Conservation (phyloP, 2,329 filamentous ascomycete species). For the Talaromyces sp. region DNA sequence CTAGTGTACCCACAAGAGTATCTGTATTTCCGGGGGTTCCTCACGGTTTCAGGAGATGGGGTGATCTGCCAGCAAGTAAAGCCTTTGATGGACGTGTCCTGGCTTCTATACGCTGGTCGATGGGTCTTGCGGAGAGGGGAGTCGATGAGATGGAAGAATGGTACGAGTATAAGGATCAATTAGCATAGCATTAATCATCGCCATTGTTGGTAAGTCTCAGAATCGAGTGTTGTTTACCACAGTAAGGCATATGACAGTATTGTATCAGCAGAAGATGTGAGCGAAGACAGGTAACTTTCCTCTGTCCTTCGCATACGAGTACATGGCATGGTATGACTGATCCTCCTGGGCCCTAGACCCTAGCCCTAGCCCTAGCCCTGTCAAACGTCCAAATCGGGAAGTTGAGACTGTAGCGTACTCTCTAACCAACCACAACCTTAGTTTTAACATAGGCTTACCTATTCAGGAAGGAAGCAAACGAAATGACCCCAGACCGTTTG, state of each 20-base stretch:
- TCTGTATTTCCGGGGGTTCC: conserved; percentile 8
- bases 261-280: neutral
- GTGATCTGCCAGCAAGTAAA: neutral
- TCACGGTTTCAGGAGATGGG: conserved; percentile 14
- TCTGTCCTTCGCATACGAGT: neutral
- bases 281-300: neutral
- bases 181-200: neutral
- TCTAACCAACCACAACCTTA: neutral
- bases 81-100: neutral
- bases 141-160: neutral
- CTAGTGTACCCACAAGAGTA: conserved; percentile 3
- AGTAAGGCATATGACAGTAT: neutral
- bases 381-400: neutral
- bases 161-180: neutral
- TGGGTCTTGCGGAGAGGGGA: neutral
- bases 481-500: neutral
- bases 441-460: neutral
- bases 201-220: neutral
- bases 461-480: neutral
- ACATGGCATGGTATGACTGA: neutral
- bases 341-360: neutral
- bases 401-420: no score
- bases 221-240: neutral
- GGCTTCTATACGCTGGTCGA: conserved; percentile 2
- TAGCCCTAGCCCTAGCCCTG: neutral